Conservation (phyloP, 176 grass and related monocot genomes). For the Cenchrus fungigraminus region DNA sequence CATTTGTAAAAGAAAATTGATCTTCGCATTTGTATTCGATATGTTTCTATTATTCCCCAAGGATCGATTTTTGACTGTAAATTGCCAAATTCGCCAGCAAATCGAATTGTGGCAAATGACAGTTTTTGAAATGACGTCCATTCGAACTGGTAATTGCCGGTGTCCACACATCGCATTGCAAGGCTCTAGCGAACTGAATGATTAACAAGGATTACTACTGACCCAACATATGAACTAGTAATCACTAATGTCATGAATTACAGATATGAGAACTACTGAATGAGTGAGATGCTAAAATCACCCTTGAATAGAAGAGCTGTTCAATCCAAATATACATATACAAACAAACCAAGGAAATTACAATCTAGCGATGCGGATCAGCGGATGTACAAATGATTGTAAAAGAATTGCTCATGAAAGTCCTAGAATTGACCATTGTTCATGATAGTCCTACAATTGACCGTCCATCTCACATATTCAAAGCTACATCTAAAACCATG, state of each 20-base stretch:
- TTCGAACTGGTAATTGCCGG: too few relatives aligned
- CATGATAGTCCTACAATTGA: neutral
- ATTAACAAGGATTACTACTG: too few relatives aligned
- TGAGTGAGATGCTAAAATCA: neutral
- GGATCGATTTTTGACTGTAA: neutral
- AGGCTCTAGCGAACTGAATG: too few relatives aligned
- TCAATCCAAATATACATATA: constrained; percentile 8
- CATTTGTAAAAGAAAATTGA: neutral
- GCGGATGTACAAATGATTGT: constrained; percentile 18
- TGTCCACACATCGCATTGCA: too few relatives aligned
- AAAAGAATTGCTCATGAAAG: constrained; percentile 42
- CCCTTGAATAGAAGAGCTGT: neutral
- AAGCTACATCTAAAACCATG: neutral
- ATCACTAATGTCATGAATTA: too few relatives aligned
- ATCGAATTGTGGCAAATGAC: too few relatives aligned
- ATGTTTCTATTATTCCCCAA: too few relatives aligned
- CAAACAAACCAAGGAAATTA: constrained; percentile 30
- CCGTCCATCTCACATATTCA: neutral
- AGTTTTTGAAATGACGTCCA: too few relatives aligned
- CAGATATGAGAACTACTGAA: too few relatives aligned
- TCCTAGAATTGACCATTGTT: neutral
- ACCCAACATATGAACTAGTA: too few relatives aligned
- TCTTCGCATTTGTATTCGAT: neutral
- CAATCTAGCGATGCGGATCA: constrained; percentile 1
- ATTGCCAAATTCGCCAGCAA: neutral